Evolutionary conservation across 805 yeast genomes (phyloP).

Genomic region (Saturnispora sanitii): DNA sequence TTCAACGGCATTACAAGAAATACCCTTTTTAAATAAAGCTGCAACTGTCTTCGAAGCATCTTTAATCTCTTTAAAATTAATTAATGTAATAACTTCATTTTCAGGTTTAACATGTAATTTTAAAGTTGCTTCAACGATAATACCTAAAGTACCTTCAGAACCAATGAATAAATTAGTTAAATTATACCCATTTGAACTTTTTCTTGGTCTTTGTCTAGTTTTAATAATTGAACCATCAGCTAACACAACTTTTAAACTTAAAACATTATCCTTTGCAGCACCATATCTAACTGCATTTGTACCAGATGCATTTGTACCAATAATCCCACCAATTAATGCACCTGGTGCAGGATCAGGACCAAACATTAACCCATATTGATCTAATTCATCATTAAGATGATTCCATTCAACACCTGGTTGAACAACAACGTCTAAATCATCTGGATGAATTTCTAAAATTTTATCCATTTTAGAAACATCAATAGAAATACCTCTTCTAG

Average conservation of each 20-base stretch:
- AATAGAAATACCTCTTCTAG: slow-evolving; percentile 50
- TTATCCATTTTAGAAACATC: slow-evolving; percentile 56
- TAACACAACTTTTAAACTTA: slow-evolving; percentile 60
- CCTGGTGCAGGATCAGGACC: slow-evolving; percentile 79
- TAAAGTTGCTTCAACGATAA: slow-evolving; percentile 68
- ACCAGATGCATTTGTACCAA: slow-evolving; percentile 70
- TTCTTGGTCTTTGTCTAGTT: slow-evolving; percentile 66
- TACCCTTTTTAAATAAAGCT: slow-evolving; percentile 50
- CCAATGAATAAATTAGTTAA: slow-evolving; percentile 69
- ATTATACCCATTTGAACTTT: slow-evolving; percentile 73
- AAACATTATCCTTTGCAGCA: slow-evolving; percentile 65
- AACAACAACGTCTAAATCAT: slow-evolving; percentile 64
- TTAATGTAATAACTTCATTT: slow-evolving; percentile 57
- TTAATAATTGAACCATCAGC: slow-evolving; percentile 75
- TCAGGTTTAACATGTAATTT: slow-evolving; percentile 58
- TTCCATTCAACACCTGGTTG: slow-evolving; percentile 79
- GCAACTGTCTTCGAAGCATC: slow-evolving; percentile 68
- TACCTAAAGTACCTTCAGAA: slow-evolving; percentile 71
- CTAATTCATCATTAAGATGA: slow-evolving; percentile 45
- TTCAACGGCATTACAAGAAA: slow-evolving; percentile 66
- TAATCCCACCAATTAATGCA: slow-evolving; percentile 69
- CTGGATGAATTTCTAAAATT: slow-evolving; percentile 44
- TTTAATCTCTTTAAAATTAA: slow-evolving; percentile 54
- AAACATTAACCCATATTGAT: slow-evolving; percentile 44
- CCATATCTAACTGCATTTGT: slow-evolving; percentile 72